A percentile compares a stretch with the other conserved stretches of the same genome.
phyloP scores from a whole-genome alignment of 2,329 filamentous ascomycete species.

The Talaromyces rugulosus region DNA sequence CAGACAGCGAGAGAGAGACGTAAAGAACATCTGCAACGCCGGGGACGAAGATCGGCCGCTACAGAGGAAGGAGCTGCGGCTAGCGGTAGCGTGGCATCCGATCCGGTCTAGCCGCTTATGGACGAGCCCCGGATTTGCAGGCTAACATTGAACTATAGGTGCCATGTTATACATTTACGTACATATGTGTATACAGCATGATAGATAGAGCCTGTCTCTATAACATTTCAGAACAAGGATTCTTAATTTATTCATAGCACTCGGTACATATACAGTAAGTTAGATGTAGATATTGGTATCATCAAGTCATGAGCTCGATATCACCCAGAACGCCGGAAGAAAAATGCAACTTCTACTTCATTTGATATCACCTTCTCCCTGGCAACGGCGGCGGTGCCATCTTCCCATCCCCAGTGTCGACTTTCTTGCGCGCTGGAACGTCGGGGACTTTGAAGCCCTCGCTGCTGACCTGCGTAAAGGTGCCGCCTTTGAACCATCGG shows the following conservation, averaged over 20 bases:
- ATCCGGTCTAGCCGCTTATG: neutral
- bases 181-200: too few species aligned
- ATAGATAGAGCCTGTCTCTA: too few species aligned
- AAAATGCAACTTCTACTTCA: constrained; percentile 8
- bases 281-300: constrained; percentile 10
- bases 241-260: neutral
- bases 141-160: too few species aligned
- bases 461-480: constrained; percentile 76
- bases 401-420: constrained; percentile 60
- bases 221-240: too few species aligned
- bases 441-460: constrained; percentile 79
- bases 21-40: neutral
- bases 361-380: constrained; percentile 18
- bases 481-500: constrained; percentile 94
- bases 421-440: constrained; percentile 69
- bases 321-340: constrained; percentile 6
- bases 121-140: too few species aligned
- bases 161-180: too few species aligned
- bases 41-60: neutral
- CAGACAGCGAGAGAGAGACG: too few species aligned
- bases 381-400: constrained; percentile 42
- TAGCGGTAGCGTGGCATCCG: neutral
- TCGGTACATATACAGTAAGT: constrained; percentile 1
- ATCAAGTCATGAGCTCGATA: constrained; percentile 6
- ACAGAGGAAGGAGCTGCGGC: neutral